Conservation (phyloP, 1,284 basidiomycete species). For the Stygiomarasmius scandens region DNA sequence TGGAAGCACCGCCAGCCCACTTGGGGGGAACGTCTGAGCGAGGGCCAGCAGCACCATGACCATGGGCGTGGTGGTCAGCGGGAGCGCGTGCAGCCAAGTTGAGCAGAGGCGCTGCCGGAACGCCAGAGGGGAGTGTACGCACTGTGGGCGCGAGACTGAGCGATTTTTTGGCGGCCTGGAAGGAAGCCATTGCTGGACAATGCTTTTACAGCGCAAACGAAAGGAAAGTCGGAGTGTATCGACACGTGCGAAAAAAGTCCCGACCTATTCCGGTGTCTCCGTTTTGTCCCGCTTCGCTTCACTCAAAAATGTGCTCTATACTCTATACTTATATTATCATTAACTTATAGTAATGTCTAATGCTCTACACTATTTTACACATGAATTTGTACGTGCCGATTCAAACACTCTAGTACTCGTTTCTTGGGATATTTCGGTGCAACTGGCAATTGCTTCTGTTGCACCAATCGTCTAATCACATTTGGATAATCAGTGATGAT, state of each 20-base stretch:
- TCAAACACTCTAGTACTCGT: constrained; percentile 59
- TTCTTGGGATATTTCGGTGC: constrained; percentile 58
- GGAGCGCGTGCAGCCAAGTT: constrained; percentile 70
- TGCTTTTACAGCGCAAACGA: neutral
- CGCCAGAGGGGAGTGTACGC: constrained; percentile 73
- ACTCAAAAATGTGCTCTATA: too few relatives aligned
- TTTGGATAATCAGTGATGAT: constrained; percentile 73
- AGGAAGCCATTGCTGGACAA: constrained; percentile 12
- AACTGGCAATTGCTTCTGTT: constrained; percentile 50
- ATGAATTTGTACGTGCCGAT: constrained; percentile 38
- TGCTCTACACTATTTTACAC: neutral
- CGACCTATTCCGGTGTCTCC: neutral
- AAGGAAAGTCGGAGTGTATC: neutral
- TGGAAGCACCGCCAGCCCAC: constrained; percentile 65
- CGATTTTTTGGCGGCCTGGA: constrained; percentile 74
- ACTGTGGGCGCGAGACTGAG: constrained; percentile 84
- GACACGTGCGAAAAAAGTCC: neutral
- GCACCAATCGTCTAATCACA: constrained; percentile 53
- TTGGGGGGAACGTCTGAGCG: constrained; percentile 69
- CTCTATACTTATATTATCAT: too few relatives aligned
- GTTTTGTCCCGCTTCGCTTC: too few relatives aligned
- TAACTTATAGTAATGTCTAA: neutral
- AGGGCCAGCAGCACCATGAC: constrained; percentile 53
- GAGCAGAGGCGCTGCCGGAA: constrained; percentile 70
- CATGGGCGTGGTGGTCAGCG: constrained; percentile 61